Percentiles rank a stretch among this genome's conserved stretches.
phyloP scores from a whole-genome alignment of 2,329 filamentous ascomycete species.

The Aurifilum marmelostoma region DNA sequence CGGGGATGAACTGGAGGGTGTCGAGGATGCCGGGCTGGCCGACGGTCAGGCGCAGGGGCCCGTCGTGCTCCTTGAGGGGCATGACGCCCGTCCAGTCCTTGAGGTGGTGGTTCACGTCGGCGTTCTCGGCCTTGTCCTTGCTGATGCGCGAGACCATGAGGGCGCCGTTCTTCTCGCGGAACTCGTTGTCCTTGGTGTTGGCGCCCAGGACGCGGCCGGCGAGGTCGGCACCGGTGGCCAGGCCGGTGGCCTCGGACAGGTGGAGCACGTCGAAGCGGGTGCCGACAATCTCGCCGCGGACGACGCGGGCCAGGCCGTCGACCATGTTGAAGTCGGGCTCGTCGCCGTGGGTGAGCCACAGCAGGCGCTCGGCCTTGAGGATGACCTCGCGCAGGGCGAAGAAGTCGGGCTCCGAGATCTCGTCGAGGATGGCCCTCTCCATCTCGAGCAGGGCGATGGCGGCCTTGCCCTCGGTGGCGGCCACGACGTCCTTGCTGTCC shows the following conservation, averaged over 20 bases:
- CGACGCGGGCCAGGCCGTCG: slow-evolving; percentile 21
- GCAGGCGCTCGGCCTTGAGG: slow-evolving; percentile 16
- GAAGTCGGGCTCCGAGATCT: slow-evolving; percentile 22
- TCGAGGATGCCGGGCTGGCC: slow-evolving; percentile 25
- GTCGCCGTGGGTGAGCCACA: slow-evolving; percentile 25
- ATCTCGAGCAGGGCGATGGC: slow-evolving; percentile 23
- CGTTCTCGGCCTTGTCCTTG: slow-evolving; percentile 21
- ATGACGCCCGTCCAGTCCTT: slow-evolving; percentile 22
- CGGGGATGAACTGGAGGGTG: slow-evolving; percentile 23
- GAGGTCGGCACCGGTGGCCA: slow-evolving; percentile 19
- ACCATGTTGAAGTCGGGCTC: slow-evolving; percentile 25
- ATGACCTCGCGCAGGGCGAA: slow-evolving; percentile 21
- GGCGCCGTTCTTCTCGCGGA: slow-evolving; percentile 17
- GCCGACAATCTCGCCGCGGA: slow-evolving; percentile 21
- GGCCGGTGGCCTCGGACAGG: slow-evolving; percentile 16
- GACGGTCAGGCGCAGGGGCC: slow-evolving; percentile 22
- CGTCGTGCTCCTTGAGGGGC: slow-evolving; percentile 20
- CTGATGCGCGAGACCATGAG: slow-evolving; percentile 21
- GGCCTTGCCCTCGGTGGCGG: slow-evolving; percentile 18
- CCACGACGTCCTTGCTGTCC: slow-evolving; percentile 17
- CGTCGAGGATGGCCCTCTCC: slow-evolving; percentile 21
- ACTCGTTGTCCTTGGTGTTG: slow-evolving; percentile 27
- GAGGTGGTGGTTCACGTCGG: slow-evolving; percentile 20
- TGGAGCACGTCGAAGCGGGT: slow-evolving; percentile 19
- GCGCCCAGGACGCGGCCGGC: slow-evolving; percentile 14